Percentiles rank a stretch among this genome's conserved stretches.
These are phyloP conservation scores for Gnaphalium uliginosum DNA, from an alignment of 129 eudicot genomes.

Conservation along the genomic window DNA sequence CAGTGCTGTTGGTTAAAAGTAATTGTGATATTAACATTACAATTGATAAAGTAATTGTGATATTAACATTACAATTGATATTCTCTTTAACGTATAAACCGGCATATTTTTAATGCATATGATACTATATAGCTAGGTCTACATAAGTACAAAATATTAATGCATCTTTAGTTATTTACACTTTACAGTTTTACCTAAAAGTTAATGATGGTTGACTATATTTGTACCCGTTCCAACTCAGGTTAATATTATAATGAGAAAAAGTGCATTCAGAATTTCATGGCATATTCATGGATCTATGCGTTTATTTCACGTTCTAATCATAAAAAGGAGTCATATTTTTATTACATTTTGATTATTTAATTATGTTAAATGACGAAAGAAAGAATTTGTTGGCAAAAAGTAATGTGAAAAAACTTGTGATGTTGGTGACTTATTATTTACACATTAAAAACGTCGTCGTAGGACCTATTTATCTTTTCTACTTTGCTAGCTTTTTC, in stretches of 20 bases:
- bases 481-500: no score
- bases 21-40: no score
- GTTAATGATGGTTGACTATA: constrained; percentile 20
- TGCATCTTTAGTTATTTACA: no score
- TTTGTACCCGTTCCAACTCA: constrained; percentile 1
- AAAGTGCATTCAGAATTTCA: constrained; percentile 17
- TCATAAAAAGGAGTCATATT: constrained; percentile 23
- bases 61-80: no score
- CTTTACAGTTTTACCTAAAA: background rate
- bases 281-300: constrained; percentile 38
- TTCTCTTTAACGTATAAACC: no score
- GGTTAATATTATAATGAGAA: background rate
- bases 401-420: constrained; percentile 3
- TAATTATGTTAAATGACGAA: background rate
- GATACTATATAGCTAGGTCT: no score
- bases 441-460: background rate
- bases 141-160: no score
- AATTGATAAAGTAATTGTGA: no score
- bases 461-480: no score
- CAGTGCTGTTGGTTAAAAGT: no score
- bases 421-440: constrained; percentile 14
- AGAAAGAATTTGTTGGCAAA: background rate
- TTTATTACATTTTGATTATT: background rate
- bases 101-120: no score
- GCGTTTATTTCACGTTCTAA: constrained; percentile 28